phyloP scores from a whole-genome alignment of 176 grass and related monocot genomes.

The Ensete ventricosum region DNA sequence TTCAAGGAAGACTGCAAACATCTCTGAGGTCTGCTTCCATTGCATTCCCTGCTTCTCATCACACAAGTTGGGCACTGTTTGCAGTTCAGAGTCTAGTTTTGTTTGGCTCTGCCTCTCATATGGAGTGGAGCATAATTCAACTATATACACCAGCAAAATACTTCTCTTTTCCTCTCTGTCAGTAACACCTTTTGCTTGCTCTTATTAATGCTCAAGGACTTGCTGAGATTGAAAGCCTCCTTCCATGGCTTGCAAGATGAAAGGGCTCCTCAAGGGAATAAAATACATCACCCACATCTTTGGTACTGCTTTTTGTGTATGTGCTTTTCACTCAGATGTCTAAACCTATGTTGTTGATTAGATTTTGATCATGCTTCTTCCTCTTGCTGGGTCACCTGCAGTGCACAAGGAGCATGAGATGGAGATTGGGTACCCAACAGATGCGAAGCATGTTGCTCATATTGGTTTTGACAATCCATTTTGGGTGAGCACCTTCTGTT shows the following conservation, averaged over 20 bases:
- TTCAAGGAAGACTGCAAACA: no score
- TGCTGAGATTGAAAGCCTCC: background rate
- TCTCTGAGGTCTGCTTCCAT: no score
- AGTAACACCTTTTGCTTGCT: background rate
- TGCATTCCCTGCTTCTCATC: no score
- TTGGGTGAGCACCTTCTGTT: background rate
- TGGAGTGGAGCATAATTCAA: no score
- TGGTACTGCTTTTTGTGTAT: background rate
- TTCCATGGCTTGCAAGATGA: background rate
- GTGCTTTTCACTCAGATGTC: no score
- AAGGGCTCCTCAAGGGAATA: background rate
- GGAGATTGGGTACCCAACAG: constrained; percentile 7
- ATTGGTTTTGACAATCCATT: constrained; percentile 1
- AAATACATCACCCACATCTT: background rate
- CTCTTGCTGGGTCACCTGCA: background rate
- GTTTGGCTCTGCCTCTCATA: no score
- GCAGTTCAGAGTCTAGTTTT: no score
- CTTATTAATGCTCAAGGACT: background rate
- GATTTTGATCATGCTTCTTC: background rate
- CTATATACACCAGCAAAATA: no score
- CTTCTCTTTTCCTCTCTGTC: background rate
- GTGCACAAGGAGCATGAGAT: constrained; percentile 5
- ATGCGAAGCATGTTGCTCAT: constrained; percentile 10
- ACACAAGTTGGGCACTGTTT: no score
- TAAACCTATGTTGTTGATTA: background rate